Evolutionary conservation across 805 yeast species (phyloP), one percentile per base, ranked within the genome.

Genomic region (Teunomyces gatunensis): DNA sequence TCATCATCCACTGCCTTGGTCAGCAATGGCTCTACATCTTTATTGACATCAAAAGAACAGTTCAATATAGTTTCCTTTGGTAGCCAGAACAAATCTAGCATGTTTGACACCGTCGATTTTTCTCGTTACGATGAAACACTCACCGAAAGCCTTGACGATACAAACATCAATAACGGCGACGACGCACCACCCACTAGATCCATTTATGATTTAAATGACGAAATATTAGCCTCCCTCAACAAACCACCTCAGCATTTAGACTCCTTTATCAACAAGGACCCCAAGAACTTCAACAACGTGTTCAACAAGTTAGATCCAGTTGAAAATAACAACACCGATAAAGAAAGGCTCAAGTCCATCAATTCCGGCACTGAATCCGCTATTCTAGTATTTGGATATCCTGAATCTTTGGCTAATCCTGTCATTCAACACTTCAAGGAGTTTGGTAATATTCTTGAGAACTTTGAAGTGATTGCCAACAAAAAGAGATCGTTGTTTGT

Each of bases 331-430:
- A 15, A 53, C 49, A 5, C 54, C 15, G 54, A 48, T 3, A 49
- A 47, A 20, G 56, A 55, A 30, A 47, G 39, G 21, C 51, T 52
- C 6, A 45, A 44, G 13, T 34, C 48, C 18, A 43, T 54, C 39
- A 59, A 63, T 48, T 48, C 54, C 36, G 50, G 62, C 47, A 55
- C 65, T 29, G 89, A 83, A 47, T 74, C 81, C 42, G 87, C 96
- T 0, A 86, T 92, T 0, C 68, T 91, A 25, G 89, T 92, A 2
- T 89, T 87, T 67, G 98, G 98, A 1, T 92, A 89, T 63, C 89
- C 95, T 1, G 95, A 90, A 58, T 74, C 81, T 1, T 75, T 84
- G 53, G 81, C 95, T 6, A 77, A 76, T 28, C 75, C 76, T 30
- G 80, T 92, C 1, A 75, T 92, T 33, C 79, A 80, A 45, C 87